Evolutionary conservation across 345 rosid species (phyloP).

Genomic region (Linum trigynum): DNA sequence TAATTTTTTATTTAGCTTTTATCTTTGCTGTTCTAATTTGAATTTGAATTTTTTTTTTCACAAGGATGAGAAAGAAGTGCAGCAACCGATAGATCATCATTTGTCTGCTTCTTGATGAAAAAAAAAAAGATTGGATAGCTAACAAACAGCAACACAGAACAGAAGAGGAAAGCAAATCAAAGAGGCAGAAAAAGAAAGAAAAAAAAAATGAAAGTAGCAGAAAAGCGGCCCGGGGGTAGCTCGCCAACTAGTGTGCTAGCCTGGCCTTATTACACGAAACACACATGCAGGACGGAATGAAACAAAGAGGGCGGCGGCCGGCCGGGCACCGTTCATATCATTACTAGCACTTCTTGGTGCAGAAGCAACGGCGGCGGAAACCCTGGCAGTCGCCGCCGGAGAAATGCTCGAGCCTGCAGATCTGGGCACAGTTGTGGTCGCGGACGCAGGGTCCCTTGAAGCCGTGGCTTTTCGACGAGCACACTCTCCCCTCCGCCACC

Average conservation of each 20-base stretch:
- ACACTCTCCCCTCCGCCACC: constrained; percentile 28
- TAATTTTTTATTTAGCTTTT: too few species aligned
- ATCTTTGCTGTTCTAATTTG: too few species aligned
- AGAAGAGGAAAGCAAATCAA: too few species aligned
- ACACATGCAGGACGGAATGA: background rate
- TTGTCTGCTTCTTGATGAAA: too few species aligned
- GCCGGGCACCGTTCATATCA: background rate
- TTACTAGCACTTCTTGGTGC: constrained; percentile 27
- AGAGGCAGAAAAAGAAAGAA: background rate
- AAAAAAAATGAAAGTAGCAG: background rate
- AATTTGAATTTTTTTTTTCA: too few species aligned
- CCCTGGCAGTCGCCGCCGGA: constrained; percentile 32
- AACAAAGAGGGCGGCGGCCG: background rate
- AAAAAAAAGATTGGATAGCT: too few species aligned
- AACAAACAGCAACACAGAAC: too few species aligned
- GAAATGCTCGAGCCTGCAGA: constrained; percentile 37
- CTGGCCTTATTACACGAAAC: background rate
- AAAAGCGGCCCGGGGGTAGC: background rate
- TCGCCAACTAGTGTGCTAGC: background rate
- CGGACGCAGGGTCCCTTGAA: constrained; percentile 30
- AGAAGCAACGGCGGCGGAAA: constrained; percentile 36
- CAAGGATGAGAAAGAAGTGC: too few species aligned
- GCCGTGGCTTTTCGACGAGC: constrained; percentile 32
- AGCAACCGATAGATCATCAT: too few species aligned
- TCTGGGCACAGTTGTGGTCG: constrained; percentile 23